Evolutionary conservation across 2,329 filamentous ascomycete genomes (phyloP), one percentile per base, ranked within the genome.

Genomic region (Claviceps cyperi): DNA sequence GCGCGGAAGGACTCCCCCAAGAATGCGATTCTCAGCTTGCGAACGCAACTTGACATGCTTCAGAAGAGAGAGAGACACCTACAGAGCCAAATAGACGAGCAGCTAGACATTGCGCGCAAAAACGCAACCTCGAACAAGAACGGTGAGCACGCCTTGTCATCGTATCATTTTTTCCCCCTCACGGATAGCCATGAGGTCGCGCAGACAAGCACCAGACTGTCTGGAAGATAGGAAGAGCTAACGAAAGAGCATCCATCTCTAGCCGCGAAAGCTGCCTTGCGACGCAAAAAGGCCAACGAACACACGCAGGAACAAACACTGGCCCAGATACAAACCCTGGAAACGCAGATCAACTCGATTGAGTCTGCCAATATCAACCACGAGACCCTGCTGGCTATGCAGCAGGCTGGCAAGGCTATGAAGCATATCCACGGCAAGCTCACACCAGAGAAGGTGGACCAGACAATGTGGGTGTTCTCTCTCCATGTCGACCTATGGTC

Each of bases 321-420:
- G 52, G 80, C 84, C 35, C 91, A 97, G 70, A 94, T 97, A 62
- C 80, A 82, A 60, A 94, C 92, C 21, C 76, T 98, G 43, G 92
- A 98, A 67, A 85, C 90, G 63, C 89, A 98, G 67, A 94, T 97
- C 63, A 92, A 92, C 67, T 84, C 86, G 53, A 97, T 98, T 72
- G 92, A 98, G 69, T 88, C 90, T 46, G 92, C 92, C 54, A 98
- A 97, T 66, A 96, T 98, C 74, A 98, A 98, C 75, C 83, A 91
- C 70, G 90, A 96, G 74, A 98, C 92, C 13, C 75, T 97, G 56
- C 79, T 84, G 58, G 91, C 90, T 7, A 96, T 98, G 89, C 84
- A 94, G 78, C 83, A 83, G 64, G 91, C 92, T 11, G 82, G 86
- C 56, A 73, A 81, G 53, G 92, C 91, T 37, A 97, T 98, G 90